phyloP scores from a whole-genome alignment of 768 basidiomycete species.

The Cystobasidium tubakii region DNA sequence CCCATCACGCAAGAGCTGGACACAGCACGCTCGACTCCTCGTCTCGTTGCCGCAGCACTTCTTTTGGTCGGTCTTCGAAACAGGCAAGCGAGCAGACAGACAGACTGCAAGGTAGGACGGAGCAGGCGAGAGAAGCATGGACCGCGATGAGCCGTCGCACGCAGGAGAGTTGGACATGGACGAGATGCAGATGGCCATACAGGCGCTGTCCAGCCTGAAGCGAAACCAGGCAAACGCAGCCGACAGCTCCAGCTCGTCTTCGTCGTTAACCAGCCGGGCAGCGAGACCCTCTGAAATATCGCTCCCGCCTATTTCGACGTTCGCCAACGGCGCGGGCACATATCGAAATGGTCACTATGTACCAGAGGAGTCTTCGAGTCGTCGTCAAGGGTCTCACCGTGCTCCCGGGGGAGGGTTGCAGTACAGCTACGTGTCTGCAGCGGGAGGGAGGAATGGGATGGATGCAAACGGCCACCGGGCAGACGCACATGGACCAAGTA shows the following conservation, averaged over 20 bases:
- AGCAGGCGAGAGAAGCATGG: neutral
- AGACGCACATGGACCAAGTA: neutral
- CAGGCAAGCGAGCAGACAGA: too few species aligned
- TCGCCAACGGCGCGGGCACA: neutral
- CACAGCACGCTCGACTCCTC: too few species aligned
- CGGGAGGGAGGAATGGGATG: neutral
- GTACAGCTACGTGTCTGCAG: conserved; percentile 22
- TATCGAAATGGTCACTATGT: neutral
- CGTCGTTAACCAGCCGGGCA: neutral
- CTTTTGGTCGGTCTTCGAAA: too few species aligned
- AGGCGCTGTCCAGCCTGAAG: conserved; percentile 27
- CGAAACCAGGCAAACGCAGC: neutral
- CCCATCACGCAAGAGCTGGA: too few species aligned
- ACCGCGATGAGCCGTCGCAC: neutral
- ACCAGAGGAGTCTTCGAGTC: neutral
- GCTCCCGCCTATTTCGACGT: conserved; percentile 24
- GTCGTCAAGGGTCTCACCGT: neutral
- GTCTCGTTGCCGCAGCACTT: too few species aligned
- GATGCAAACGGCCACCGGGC: neutral
- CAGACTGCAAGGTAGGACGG: neutral
- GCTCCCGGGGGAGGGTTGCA: neutral
- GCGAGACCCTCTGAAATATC: conserved; percentile 5
- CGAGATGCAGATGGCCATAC: conserved; percentile 29
- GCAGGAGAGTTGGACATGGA: conserved; percentile 22
- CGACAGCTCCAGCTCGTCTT: neutral